Conservation (phyloP, 345 rosid species). For the Lumnitzera racemosa region DNA sequence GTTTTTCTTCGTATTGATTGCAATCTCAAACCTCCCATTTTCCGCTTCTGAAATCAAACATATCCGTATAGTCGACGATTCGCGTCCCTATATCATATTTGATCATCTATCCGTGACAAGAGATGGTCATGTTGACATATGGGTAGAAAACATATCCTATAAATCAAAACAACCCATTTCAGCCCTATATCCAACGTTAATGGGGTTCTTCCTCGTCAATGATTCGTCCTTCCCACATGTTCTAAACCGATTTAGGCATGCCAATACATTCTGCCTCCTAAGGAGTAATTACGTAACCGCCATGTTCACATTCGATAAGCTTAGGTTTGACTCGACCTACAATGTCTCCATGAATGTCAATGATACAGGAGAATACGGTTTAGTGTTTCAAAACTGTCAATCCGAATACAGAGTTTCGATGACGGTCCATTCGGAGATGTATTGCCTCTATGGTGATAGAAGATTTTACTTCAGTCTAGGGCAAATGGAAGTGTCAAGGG, state of each 20-base stretch:
- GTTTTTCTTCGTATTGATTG: neutral
- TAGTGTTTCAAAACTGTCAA: constrained; percentile 85
- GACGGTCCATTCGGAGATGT: constrained; percentile 70
- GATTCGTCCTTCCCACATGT: constrained; percentile 85
- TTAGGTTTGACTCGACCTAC: constrained; percentile 62
- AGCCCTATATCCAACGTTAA: constrained; percentile 48
- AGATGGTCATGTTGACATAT: constrained; percentile 60
- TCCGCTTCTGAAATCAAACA: constrained; percentile 61
- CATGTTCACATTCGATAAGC: constrained; percentile 77
- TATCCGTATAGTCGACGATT: constrained; percentile 48
- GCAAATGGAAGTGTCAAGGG: constrained; percentile 59
- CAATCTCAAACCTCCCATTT: constrained; percentile 22
- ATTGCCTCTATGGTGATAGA: constrained; percentile 51
- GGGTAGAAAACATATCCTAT: constrained; percentile 62
- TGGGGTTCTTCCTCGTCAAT: constrained; percentile 93
- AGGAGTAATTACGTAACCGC: constrained; percentile 46
- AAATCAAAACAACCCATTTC: constrained; percentile 24
- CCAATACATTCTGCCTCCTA: constrained; percentile 78
- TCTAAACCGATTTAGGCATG: constrained; percentile 74
- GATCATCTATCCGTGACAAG: constrained; percentile 93
- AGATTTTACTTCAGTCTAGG: constrained; percentile 78
- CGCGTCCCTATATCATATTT: constrained; percentile 93
- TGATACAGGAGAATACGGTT: constrained; percentile 78
- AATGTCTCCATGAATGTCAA: constrained; percentile 52
- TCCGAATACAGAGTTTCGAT: constrained; percentile 76